Conservation (phyloP, 208 protist genomes). For the Acanthamoeba castellanii region DNA sequence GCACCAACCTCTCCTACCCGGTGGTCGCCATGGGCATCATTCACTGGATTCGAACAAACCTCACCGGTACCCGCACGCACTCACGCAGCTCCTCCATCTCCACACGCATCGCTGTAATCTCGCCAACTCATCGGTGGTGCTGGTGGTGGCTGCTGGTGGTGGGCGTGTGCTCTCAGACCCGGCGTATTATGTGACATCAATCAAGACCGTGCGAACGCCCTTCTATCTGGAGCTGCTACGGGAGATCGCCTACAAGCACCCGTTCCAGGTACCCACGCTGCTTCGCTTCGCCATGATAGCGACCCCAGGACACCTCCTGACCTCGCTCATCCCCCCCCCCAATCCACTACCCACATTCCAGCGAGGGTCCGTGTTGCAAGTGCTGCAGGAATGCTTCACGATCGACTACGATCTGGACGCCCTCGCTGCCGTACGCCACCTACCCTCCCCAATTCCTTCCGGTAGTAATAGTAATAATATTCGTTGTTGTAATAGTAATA, state of each 20-base stretch:
- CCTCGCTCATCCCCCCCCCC: too few species aligned
- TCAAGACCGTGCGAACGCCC: conserved; percentile 63
- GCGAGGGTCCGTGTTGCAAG: conserved; percentile 25
- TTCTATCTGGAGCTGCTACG: conserved; percentile 46
- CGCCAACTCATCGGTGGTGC: too few species aligned
- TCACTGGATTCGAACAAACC: conserved; percentile 70
- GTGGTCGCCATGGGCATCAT: conserved; percentile 66
- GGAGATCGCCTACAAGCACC: conserved; percentile 64
- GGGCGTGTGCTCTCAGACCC: background rate
- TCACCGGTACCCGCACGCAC: conserved; percentile 12
- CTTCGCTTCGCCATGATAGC: background rate
- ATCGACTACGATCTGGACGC: conserved; percentile 75
- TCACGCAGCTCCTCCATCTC: background rate
- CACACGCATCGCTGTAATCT: too few species aligned
- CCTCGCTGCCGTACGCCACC: conserved; percentile 27
- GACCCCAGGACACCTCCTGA: too few species aligned
- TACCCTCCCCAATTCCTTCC: background rate
- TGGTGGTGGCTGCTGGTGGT: too few species aligned
- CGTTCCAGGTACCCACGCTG: conserved; percentile 20
- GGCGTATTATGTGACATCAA: conserved; percentile 52
- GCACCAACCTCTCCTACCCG: conserved; percentile 41
- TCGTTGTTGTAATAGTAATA: too few species aligned
- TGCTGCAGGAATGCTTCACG: conserved; percentile 60
- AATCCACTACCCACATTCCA: background rate
- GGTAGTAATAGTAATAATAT: too few species aligned